Conservation (phyloP, 1,284 basidiomycete genomes). For the Clitocybe nebularis region DNA sequence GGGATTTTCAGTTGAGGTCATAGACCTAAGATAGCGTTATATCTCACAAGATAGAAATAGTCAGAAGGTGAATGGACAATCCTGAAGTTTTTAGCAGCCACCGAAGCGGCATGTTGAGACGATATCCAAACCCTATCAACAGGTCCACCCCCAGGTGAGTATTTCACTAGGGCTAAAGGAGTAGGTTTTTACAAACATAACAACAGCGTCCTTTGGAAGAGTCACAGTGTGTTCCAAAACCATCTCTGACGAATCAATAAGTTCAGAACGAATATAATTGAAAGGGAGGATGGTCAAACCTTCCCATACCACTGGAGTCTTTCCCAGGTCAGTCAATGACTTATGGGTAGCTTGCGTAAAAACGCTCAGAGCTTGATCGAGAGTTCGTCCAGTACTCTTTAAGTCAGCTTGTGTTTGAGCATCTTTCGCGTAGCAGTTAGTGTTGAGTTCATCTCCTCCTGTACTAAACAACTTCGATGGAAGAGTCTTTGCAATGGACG, state of each 20-base stretch:
- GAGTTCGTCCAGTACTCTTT: conserved; percentile 42
- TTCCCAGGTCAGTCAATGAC: conserved; percentile 31
- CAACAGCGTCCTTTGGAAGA: conserved; percentile 63
- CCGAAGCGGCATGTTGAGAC: conserved; percentile 51
- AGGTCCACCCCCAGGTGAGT: no score
- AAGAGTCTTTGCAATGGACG: conserved; percentile 39
- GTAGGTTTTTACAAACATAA: conserved; percentile 44
- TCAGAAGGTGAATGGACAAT: conserved; percentile 69
- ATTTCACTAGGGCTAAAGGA: no score
- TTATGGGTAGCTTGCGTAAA: conserved; percentile 52
- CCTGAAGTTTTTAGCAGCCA: conserved; percentile 56
- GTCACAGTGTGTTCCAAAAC: conserved; percentile 61
- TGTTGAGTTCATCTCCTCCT: conserved; percentile 81
- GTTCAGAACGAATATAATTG: not conserved
- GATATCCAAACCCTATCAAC: conserved; percentile 68
- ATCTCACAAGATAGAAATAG: conserved; percentile 70
- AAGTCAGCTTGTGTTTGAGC: conserved; percentile 51
- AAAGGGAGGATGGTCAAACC: conserved; percentile 19
- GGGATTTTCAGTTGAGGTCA: not conserved
- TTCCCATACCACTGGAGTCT: conserved; percentile 45
- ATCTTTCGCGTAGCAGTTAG: conserved; percentile 63
- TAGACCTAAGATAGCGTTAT: conserved; percentile 21
- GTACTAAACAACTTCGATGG: conserved; percentile 67
- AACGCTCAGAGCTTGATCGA: conserved; percentile 59
- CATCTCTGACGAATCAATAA: conserved; percentile 49